phyloP scores from a whole-genome alignment of 352 stramenopile species.

The Globisporangium apiculatum region DNA sequence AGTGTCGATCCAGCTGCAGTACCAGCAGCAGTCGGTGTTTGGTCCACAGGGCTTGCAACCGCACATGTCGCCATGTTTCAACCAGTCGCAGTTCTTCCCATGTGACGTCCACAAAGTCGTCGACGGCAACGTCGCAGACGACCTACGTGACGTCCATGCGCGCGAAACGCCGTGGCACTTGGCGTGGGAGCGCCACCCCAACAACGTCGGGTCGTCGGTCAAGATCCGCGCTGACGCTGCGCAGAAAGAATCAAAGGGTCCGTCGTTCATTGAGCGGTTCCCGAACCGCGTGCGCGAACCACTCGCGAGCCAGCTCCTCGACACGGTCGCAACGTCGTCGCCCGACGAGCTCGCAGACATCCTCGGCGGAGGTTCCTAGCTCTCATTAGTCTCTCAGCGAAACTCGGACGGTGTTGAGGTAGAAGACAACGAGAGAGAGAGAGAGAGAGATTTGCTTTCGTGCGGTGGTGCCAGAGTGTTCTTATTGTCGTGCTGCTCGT shows the following conservation, averaged over 20 bases:
- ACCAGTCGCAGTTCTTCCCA: slow-evolving; percentile 76
- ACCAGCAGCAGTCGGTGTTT: slow-evolving; percentile 58
- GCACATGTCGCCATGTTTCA: slow-evolving; percentile 75
- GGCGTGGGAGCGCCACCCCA: slow-evolving; percentile 50
- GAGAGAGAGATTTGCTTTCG: too few species aligned
- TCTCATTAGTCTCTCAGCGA: too few species aligned
- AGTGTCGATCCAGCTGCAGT: slow-evolving; percentile 69
- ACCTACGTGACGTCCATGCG: slow-evolving; percentile 21
- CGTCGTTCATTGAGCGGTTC: slow-evolving; percentile 66
- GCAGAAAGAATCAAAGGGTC: slow-evolving; percentile 34
- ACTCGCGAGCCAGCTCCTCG: slow-evolving; percentile 13
- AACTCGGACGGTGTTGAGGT: too few species aligned
- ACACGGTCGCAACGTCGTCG: slow-evolving; percentile 21
- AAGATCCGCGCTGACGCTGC: slow-evolving; percentile 55
- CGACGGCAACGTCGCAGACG: slow-evolving; percentile 56
- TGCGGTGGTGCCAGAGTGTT: too few species aligned
- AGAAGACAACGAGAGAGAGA: too few species aligned
- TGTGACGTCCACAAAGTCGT: slow-evolving; percentile 72
- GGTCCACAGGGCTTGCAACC: slow-evolving; percentile 58
- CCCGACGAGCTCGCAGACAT: slow-evolving; percentile 42
- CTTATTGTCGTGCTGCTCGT: too few species aligned
- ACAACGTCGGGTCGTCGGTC: slow-evolving; percentile 50
- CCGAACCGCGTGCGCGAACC: slow-evolving; percentile 32
- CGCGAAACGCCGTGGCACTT: slow-evolving; percentile 37
- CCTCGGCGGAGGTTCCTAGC: slow-evolving; percentile 31